phyloP scores from a whole-genome alignment of 345 rosid species.

The Populus pruinosa region DNA sequence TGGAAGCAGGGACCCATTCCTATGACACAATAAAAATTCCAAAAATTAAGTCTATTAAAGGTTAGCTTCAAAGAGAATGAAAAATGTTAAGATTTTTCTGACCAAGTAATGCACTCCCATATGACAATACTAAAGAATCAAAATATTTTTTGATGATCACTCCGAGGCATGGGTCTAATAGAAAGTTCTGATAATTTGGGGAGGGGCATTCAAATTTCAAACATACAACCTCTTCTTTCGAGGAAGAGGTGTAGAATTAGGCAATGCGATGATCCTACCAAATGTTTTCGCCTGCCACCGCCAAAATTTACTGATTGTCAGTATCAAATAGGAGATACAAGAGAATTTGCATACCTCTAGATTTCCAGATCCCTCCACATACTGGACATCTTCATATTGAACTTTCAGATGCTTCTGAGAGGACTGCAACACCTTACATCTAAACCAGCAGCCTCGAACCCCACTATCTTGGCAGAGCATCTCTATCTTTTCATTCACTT shows the following conservation, averaged over 20 bases:
- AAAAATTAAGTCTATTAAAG: background rate
- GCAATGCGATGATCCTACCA: background rate
- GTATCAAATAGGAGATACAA: background rate
- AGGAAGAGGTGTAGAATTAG: background rate
- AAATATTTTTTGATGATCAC: background rate
- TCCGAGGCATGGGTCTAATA: background rate
- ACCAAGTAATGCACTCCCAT: background rate
- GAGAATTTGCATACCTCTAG: slow-evolving; percentile 63
- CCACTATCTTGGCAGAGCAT: slow-evolving; percentile 94
- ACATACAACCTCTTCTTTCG: background rate
- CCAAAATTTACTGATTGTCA: background rate
- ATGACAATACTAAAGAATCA: background rate
- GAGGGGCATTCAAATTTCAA: background rate
- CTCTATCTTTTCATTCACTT: slow-evolving; percentile 72
- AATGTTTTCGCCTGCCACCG: background rate
- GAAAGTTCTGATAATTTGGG: background rate
- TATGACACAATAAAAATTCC: slow-evolving; percentile 16
- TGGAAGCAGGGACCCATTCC: slow-evolving; percentile 88
- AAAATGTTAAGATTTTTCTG: background rate
- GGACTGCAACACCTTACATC: slow-evolving; percentile 69
- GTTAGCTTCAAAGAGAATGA: background rate
- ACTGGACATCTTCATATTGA: slow-evolving; percentile 77
- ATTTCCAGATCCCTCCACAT: slow-evolving; percentile 73
- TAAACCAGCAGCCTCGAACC: slow-evolving; percentile 95
- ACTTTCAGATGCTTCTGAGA: slow-evolving; percentile 71